Evolutionary conservation across 805 yeast species (phyloP), one percentile per base, ranked within the genome.

Genomic region (Isabelozyma pseudorhagii): DNA sequence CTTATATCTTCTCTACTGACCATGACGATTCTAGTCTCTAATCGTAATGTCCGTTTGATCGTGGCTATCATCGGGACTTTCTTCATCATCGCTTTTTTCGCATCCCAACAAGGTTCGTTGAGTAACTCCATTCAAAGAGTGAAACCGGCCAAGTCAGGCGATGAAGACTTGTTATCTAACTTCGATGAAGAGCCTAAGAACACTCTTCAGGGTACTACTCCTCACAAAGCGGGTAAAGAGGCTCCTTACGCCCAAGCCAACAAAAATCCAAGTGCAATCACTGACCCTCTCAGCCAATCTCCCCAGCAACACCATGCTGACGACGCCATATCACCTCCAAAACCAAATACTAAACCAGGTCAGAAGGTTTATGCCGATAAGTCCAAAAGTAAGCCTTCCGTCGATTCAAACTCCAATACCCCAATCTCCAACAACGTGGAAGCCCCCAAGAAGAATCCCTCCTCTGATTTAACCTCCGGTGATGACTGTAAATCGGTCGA

Each of bases 1-100:
- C n/a, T 31, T 3, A 3, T 44, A 38, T 45, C 25, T 17, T 31
- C 36, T 39, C 36, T 10, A 31, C 3, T 13, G n/a, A 31, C 36
- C 36, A 31, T 31, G 36, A 31, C 36, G 36, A 8, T 18, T 8
- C 66, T 72, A 73, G 53, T 72, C 56, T 62, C 75, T 55, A 67
- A 73, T 50, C 72, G 82, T 60, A 80, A 80, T 63, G 68, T 78
- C 56, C 81, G 87, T 51, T 74, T 80, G 52, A 54, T 80, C 13
- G 62, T 81, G 10, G 80, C 80, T 10, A 78, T 83, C 1, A 56
- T 82, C 41, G 79, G 79, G 21, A 64, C 82, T 29, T 64, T 84
- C 45, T 72, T 76, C 57, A 63, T 84, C 47, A 69, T 82, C 18
- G 66, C 78, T 38, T 73, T 83, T 55, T 68, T 84, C 46, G 73